Conservation (phyloP, 2,329 filamentous ascomycete species). For the Aspergillus intermedius region DNA sequence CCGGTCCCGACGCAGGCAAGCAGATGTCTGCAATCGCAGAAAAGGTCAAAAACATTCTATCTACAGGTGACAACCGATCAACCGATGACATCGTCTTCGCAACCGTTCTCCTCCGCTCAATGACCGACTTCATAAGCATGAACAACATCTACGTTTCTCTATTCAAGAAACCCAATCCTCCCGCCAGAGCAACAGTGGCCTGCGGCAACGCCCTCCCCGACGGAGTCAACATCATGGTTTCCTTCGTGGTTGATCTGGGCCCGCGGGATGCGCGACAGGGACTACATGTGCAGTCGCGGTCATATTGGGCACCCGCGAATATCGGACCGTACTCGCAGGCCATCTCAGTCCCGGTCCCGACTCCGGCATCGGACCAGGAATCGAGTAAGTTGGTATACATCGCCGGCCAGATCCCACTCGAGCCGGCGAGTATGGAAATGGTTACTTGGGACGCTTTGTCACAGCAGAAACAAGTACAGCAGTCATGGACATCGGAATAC, state of each 20-base stretch:
- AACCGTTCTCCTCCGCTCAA: conserved; percentile 66
- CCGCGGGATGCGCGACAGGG: conserved; percentile 36
- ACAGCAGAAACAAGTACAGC: background rate
- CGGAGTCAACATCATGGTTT: conserved; percentile 56
- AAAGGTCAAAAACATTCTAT: conserved; percentile 21
- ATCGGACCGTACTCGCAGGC: conserved; percentile 97
- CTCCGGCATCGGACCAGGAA: conserved; percentile 9
- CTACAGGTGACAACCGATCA: conserved; percentile 1
- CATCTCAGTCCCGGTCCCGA: conserved; percentile 39
- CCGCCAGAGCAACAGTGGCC: conserved; percentile 75
- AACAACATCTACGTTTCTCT: conserved; percentile 70
- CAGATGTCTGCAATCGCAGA: conserved; percentile 30
- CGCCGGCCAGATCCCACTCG: conserved; percentile 85
- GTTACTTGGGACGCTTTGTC: conserved; percentile 6
- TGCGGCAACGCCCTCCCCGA: conserved; percentile 61
- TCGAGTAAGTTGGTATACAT: conserved; percentile 52
- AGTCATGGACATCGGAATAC: conserved; percentile 35
- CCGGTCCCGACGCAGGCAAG: conserved; percentile 32
- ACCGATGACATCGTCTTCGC: conserved; percentile 42
- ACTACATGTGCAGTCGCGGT: conserved; percentile 85
- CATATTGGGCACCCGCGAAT: conserved; percentile 97
- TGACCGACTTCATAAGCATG: conserved; percentile 69
- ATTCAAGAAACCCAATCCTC: conserved; percentile 73
- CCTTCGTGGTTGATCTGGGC: conserved; percentile 41
- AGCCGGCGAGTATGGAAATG: conserved; percentile 68